Conservation (phyloP, 352 stramenopile species). For the Globisporangium yorkense region DNA sequence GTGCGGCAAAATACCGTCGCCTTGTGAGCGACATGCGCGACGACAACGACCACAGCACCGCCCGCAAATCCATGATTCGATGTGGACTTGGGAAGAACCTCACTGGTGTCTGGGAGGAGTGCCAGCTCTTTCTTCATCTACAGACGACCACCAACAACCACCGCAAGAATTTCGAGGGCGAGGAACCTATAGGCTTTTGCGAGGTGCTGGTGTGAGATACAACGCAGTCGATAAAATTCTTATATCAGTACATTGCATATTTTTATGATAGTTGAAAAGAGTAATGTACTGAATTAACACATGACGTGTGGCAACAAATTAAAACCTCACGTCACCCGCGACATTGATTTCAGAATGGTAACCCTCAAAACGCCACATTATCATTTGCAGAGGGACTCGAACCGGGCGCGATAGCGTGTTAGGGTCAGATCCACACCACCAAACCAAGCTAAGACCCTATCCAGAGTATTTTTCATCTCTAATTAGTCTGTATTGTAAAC, state of each 20-base stretch:
- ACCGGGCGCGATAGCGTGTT: not conserved
- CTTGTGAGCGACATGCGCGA: constrained; percentile 11
- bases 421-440: not conserved
- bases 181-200: constrained; percentile 6
- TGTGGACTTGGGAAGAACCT: constrained; percentile 11
- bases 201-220: not conserved
- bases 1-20: constrained; percentile 1
- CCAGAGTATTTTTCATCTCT: not conserved
- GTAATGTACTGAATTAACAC: too few species aligned
- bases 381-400: not conserved
- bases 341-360: not conserved
- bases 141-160: constrained; percentile 8
- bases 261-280: too few species aligned
- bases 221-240: too few species aligned
- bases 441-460: not conserved
- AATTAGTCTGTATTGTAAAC: not conserved
- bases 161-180: constrained; percentile 8
- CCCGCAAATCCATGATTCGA: constrained; percentile 15
- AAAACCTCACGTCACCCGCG: not conserved
- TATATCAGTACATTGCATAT: too few species aligned
- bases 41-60: constrained; percentile 5
- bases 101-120: constrained; percentile 12
- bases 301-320: too few species aligned
- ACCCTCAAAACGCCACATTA: not conserved
- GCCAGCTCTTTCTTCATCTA: constrained; percentile 10